Evolutionary conservation across 306 rosid genomes (phyloP), one percentile per base, ranked within the genome.

Genomic region (Fragaria ananassa): DNA sequence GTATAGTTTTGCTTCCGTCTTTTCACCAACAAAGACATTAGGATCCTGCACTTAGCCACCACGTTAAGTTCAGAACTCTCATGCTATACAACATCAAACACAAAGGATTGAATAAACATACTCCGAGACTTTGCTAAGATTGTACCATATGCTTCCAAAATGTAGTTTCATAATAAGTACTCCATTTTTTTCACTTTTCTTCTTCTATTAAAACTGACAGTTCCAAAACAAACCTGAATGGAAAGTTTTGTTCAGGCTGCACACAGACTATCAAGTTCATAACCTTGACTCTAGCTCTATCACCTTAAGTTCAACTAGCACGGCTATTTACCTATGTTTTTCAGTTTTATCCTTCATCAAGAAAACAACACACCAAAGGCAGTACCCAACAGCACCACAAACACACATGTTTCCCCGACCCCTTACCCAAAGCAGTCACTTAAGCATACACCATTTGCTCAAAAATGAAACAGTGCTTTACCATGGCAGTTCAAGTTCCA

Each of bases 1-100:
- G 73, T 90, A 95, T 53, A 95, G 89, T 82, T 88, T 89, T 67
- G 86, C 86, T 75, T 95, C 96, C 73, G 86, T 46, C 74, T 88
- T 95, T 76, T 90, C 97, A 74, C 87, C 97, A 21, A 73, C 35
- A 75, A 71, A 80, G 77, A 77, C 85, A 80, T 70, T 86, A 50
- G 76, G 85, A 79, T 91, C 93, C 97, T 95, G 92, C 91, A 86
- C 6, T n/a, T 0, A 8, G 70, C 31, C 77, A 61, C 37, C 21
- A 39, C 46, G 42, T 35, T 10, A 14, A 72, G 18, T 57, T 72
- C 57, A 53, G 57, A 25, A 61, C 49, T 17, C 69, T 2, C 1
- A 3, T 0, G 60, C 60, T 15, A 13, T 42, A 15, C 29, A 18
- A 6, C 74, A 54, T 6, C 13, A 71, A 34, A 46, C 14, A 78